A percentile compares a stretch with the other conserved stretches of the same genome.
These are phyloP conservation scores for Trichoderma asperellum DNA, from an alignment of 2,329 filamentous ascomycete genomes.

Conservation along the genomic window DNA sequence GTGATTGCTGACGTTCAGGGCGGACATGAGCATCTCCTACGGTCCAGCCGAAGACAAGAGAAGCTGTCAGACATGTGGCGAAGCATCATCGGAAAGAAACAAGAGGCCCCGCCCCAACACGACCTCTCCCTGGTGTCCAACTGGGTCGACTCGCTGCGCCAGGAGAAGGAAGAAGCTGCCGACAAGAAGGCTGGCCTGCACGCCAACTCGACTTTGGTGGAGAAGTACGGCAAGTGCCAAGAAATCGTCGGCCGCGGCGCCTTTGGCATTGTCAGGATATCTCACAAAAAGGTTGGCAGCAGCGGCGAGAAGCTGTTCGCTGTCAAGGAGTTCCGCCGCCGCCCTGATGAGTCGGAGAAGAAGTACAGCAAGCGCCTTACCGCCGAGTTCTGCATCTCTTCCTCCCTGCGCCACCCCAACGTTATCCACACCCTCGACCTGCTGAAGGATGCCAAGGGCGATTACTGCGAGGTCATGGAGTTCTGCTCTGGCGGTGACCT, in stretches of 20 bases:
- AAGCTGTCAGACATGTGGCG: constrained; percentile 93
- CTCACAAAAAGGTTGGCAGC: constrained; percentile 88
- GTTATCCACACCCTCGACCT: constrained; percentile 97
- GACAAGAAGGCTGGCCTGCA: constrained; percentile 80
- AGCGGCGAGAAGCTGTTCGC: constrained; percentile 89
- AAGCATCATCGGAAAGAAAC: constrained; percentile 81
- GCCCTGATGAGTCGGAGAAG: constrained; percentile 92
- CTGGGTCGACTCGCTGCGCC: constrained; percentile 93
- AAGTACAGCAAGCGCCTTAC: constrained; percentile 98
- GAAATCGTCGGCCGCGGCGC: constrained; percentile 95
- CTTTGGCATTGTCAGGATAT: constrained; percentile 96
- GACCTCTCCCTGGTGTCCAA: constrained; percentile 91
- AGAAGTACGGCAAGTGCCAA: constrained; percentile 98
- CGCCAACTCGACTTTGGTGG: constrained; percentile 73
- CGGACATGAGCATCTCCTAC: constrained; percentile 84
- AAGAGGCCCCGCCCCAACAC: constrained; percentile 72
- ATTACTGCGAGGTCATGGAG: constrained; percentile 99
- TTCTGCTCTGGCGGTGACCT: constrained; percentile 96
- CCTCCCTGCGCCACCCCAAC: constrained; percentile 92
- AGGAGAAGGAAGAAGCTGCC: constrained; percentile 81
- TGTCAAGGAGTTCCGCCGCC: constrained; percentile 95
- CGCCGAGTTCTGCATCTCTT: constrained; percentile 98
- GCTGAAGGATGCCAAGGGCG: constrained; percentile 92
- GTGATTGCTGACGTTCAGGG: constrained; percentile 59
- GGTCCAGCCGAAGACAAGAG: constrained; percentile 88